Evolutionary conservation across 306 rosid species (phyloP), one percentile per base, ranked within the genome.

Genomic region (Glycyrrhiza uralensis): DNA sequence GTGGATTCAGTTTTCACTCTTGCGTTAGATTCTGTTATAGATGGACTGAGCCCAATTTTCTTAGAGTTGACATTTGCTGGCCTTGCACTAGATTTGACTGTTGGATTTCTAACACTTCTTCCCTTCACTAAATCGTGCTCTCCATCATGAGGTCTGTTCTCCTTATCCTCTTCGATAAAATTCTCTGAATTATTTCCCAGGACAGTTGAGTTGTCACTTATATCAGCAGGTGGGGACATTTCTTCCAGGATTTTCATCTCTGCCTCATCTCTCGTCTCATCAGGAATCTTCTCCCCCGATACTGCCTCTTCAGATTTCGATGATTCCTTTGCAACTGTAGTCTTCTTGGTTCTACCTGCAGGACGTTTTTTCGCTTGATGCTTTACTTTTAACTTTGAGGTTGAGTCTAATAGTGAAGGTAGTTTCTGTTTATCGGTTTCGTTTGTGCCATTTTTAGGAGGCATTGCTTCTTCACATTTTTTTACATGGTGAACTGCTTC

Each of bases 161-260:
- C 99, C 83, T 94, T 94, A 76, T 87, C 90, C 33, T 79, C 76
- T 60, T 82, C 83, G 28, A 19, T 29, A 14, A 57, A 55, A 47
- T 22, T 72, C 47, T 76, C 78, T 39, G 75, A 54, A 71, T 71
- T 78, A 38, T 73, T 78, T 72, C 72, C 71, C 3, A 65, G 71
- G 10, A 7, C 54, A 15, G 68, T 26, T 46, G 24, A 52, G 47
- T 56, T 11, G 62, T 81, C 80, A 39, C 71, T 59, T 63, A 75
- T 78, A 71, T 84, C 79, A 46, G 76, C 71, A 67, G 84, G 68
- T 75, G 56, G 32, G 33, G 66, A 30, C 50, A 47, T 15, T 70
- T 75, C 58, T 35, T 82, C 67, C 60, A 66, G 39, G n/a, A 50
- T 60, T 80, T 72, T 80, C 56, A 45, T 71, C 75, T 64, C 78